Percentiles rank a stretch among this genome's conserved stretches.
Evolutionary conservation across 1,284 basidiomycete genomes (phyloP).

Genomic region (Gymnopus androsaceus): DNA sequence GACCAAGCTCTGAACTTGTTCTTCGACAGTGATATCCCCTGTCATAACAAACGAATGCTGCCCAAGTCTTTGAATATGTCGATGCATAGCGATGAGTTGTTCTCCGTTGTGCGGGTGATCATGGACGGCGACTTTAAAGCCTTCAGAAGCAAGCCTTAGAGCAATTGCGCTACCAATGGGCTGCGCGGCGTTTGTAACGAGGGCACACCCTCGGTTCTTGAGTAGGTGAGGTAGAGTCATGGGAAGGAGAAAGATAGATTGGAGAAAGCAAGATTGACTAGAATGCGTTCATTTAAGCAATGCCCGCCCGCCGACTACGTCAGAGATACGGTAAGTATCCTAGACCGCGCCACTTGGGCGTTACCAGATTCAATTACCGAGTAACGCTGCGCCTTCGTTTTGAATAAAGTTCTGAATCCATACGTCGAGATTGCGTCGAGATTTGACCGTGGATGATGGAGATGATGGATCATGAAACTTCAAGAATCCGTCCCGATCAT

Average conservation of each 20-base stretch:
- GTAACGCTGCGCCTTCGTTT: too few species aligned
- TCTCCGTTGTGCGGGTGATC: conserved; percentile 27
- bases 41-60: conserved; percentile 4
- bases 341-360: too few species aligned
- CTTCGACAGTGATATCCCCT: conserved; percentile 30
- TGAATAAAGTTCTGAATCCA: too few species aligned
- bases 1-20: conserved; percentile 29
- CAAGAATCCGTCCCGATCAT: too few species aligned
- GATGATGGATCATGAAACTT: too few species aligned
- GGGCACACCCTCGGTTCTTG: conserved; percentile 21
- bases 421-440: too few species aligned
- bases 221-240: background rate
- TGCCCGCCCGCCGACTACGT: too few species aligned
- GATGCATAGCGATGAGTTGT: conserved; percentile 23
- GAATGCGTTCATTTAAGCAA: too few species aligned
- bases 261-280: background rate
- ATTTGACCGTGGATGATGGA: too few species aligned
- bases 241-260: too few species aligned
- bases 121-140: conserved; percentile 36
- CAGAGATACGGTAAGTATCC: too few species aligned
- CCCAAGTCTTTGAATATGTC: conserved; percentile 24
- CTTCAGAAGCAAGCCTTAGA: conserved; percentile 32
- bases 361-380: too few species aligned
- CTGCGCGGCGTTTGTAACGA: conserved; percentile 35
- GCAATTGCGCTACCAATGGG: conserved; percentile 36